phyloP scores from a whole-genome alignment of 73 alveolate species.

The Loxodes magnus region DNA sequence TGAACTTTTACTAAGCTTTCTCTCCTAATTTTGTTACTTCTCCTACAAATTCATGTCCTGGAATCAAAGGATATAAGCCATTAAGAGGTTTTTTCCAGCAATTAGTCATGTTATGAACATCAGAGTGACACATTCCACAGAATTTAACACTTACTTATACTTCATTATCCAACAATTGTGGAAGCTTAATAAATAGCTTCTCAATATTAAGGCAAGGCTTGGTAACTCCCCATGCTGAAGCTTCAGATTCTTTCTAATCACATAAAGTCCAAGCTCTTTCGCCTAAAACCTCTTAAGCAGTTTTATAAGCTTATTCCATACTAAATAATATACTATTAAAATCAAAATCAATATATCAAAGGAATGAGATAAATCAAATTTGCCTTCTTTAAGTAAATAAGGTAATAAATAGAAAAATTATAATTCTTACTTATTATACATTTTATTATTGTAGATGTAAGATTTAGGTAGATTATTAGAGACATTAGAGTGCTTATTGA shows the following conservation, averaged over 20 bases:
- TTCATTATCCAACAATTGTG: constrained; percentile 3
- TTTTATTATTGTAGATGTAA: too few relatives aligned
- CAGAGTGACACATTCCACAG: constrained; percentile 7
- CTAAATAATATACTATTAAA: too few relatives aligned
- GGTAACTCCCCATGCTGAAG: neutral
- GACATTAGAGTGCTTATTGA: too few relatives aligned
- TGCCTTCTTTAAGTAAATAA: too few relatives aligned
- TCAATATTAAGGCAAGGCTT: neutral
- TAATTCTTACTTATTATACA: too few relatives aligned
- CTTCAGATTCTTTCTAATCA: neutral
- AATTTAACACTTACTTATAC: neutral
- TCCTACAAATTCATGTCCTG: constrained; percentile 37
- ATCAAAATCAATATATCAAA: too few relatives aligned
- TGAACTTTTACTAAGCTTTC: constrained; percentile 9
- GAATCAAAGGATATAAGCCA: constrained; percentile 15
- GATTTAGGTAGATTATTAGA: too few relatives aligned
- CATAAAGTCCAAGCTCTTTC: constrained; percentile 8
- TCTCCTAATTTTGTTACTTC: constrained; percentile 16
- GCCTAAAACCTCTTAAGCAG: constrained; percentile 6
- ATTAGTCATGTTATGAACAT: neutral
- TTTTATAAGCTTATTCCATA: too few relatives aligned
- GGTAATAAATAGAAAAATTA: too few relatives aligned
- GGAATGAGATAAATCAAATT: too few relatives aligned
- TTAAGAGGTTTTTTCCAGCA: neutral
- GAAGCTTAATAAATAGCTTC: neutral